These are phyloP conservation scores for Chlorella sp. DNA, from an alignment of 139 green algal species.

Conservation along the genomic window DNA sequence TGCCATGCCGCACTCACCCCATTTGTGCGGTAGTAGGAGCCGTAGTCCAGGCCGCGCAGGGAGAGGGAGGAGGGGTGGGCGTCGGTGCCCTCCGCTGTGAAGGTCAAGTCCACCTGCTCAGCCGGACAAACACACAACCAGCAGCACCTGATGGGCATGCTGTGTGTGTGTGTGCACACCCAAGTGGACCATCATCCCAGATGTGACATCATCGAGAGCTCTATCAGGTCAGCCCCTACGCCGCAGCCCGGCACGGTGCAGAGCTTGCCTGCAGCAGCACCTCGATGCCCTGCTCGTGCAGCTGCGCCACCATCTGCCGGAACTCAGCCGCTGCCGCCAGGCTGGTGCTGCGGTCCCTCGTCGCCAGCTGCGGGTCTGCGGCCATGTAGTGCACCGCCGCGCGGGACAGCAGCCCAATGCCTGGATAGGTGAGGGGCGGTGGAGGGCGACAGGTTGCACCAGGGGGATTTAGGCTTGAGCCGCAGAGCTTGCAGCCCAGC, in stretches of 20 bases:
- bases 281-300: slow-evolving; percentile 75
- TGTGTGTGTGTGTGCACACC: too few species aligned
- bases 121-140: neutral
- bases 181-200: too few species aligned
- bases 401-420: slow-evolving; percentile 35
- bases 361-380: slow-evolving; percentile 56
- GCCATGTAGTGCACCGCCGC: slow-evolving; percentile 64
- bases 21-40: slow-evolving; percentile 69
- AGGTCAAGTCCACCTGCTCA: slow-evolving; percentile 76
- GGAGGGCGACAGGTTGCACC: too few species aligned
- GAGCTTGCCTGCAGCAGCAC: slow-evolving; percentile 70
- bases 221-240: too few species aligned
- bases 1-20: slow-evolving; percentile 7
- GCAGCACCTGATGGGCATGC: neutral
- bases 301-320: slow-evolving; percentile 55
- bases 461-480: too few species aligned
- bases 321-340: slow-evolving; percentile 64
- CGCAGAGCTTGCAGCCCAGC: too few species aligned
- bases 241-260: too few species aligned
- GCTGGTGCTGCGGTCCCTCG: slow-evolving; percentile 12
- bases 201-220: too few species aligned
- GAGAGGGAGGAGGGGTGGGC: slow-evolving; percentile 51
- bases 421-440: too few species aligned
- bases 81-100: slow-evolving; percentile 77
- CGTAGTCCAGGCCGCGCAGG: slow-evolving; percentile 73